Evolutionary conservation across 2,329 filamentous ascomycete genomes (phyloP), one percentile per base, ranked within the genome.

Genomic region (Cladosporium sp.): DNA sequence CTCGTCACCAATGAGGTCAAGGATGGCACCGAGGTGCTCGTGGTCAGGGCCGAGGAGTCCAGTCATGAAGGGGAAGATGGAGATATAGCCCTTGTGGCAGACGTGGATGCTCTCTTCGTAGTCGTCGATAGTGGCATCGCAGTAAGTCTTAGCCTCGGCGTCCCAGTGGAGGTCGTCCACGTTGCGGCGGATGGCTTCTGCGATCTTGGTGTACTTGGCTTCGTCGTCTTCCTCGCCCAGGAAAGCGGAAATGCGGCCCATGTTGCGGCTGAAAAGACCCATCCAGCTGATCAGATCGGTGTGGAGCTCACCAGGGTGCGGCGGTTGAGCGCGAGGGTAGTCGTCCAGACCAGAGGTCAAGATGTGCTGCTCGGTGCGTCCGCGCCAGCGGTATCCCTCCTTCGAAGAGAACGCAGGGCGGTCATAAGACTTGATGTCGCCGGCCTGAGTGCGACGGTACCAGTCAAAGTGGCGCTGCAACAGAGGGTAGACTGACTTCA

Each of bases 1-100:
- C 70, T 92, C 88, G 74, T 97, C 88, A 15, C 85, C 87, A 41
- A 99, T 87, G 49, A 97, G 82, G 70, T 94, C 88, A 61, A 98
- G 81, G 2, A 93, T 83, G 71, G 87, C 87, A 69, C 88, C 90
- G 18, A 99, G 80, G 72, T 90, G 90, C 64, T 90, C 86, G 78
- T 90, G 91, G 65, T 93, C 87, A 1, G 90, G 82, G 67, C 87
- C 86, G 65, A 98, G 75, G 67, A 98, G 83, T 10, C 94, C 94
- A 2, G 92, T 87, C 71, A 98, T 80, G 84, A 98, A 96, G 1
- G 95, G 95, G 79, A 97, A 95, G 32, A 99, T 84, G 26, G 92
- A 95, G 71, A 98, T 88, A 75, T 99, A 99, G 24, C 95, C 95
- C 80, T 96, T 97, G 82, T 98, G 95, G 81, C 95, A 99, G 51